A percentile compares a stretch with the other conserved stretches of the same genome.
phyloP scores from a whole-genome alignment of 345 rosid genomes.

The Bretschneidera sinensis region DNA sequence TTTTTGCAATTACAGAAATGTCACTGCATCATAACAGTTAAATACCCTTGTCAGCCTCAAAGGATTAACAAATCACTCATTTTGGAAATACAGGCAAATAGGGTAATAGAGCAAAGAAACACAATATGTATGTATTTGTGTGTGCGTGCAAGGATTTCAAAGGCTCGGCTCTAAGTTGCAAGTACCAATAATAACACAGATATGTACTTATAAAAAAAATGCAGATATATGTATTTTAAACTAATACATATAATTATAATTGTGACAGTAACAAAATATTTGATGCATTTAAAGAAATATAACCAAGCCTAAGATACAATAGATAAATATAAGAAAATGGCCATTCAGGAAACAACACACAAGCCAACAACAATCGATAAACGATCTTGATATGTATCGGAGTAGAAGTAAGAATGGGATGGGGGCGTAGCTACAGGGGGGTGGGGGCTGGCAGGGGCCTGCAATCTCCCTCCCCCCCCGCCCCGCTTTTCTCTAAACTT shows the following conservation, averaged over 20 bases:
- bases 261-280: not conserved
- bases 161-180: not conserved
- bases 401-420: not conserved
- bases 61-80: not conserved
- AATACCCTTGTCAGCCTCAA: constrained; percentile 10
- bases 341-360: not conserved
- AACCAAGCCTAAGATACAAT: not conserved
- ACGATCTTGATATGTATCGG: not conserved
- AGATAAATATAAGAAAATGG: too few species aligned
- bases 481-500: too few species aligned
- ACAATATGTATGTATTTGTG: not conserved
- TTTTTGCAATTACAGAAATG: constrained; percentile 87
- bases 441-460: too few species aligned
- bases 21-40: constrained; percentile 46
- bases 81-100: not conserved
- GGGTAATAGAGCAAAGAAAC: not conserved
- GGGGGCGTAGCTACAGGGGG: too few species aligned
- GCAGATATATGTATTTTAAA: too few species aligned
- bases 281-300: not conserved
- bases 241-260: too few species aligned
- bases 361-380: not conserved
- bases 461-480: too few species aligned
- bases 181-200: not conserved
- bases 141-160: too few species aligned
- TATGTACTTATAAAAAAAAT: too few species aligned